A percentile compares a stretch with the other conserved stretches of the same genome.
phyloP scores from a whole-genome alignment of 768 basidiomycete genomes.

The Pleurotus tuber-regium region DNA sequence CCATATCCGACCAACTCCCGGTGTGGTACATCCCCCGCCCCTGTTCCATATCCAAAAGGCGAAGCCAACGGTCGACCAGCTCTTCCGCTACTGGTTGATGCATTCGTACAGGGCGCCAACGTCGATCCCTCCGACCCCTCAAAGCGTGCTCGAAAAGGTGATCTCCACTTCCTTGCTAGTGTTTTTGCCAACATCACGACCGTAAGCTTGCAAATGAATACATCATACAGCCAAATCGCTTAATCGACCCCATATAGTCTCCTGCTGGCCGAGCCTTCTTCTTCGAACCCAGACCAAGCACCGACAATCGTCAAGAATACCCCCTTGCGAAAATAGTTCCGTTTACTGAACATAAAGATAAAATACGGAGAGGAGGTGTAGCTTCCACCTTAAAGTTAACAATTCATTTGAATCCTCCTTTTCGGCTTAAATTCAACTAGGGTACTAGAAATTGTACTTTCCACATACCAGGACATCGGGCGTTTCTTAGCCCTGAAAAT shows the following conservation, averaged over 20 bases:
- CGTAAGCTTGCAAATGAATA: slow-evolving; percentile 41
- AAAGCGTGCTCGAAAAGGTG: slow-evolving; percentile 63
- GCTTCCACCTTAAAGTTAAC: slow-evolving; percentile 83
- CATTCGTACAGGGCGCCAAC: slow-evolving; percentile 75
- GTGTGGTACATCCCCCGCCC: slow-evolving; percentile 74
- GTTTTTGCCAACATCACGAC: slow-evolving; percentile 91
- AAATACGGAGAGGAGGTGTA: slow-evolving; percentile 84
- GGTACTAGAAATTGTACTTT: slow-evolving; percentile 74
- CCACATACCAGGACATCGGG: slow-evolving; percentile 62
- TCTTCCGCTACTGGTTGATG: slow-evolving; percentile 83
- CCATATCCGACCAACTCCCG: slow-evolving; percentile 75
- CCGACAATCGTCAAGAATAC: slow-evolving; percentile 58
- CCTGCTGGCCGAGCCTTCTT: slow-evolving; percentile 80
- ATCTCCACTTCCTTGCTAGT: slow-evolving; percentile 87
- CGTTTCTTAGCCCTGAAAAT: slow-evolving; percentile 66
- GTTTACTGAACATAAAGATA: slow-evolving; percentile 89
- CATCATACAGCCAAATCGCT: neutral
- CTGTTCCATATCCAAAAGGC: slow-evolving; percentile 65
- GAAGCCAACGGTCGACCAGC: slow-evolving; percentile 56
- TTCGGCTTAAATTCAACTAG: neutral
- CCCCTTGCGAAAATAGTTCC: slow-evolving; percentile 78
- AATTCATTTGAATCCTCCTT: slow-evolving; percentile 7
- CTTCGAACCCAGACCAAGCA: slow-evolving; percentile 57
- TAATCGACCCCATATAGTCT: slow-evolving; percentile 41
- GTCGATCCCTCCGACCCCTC: slow-evolving; percentile 48